Conservation (phyloP, 2,329 filamentous ascomycete genomes). For the Pestalotiopsis sp. region DNA sequence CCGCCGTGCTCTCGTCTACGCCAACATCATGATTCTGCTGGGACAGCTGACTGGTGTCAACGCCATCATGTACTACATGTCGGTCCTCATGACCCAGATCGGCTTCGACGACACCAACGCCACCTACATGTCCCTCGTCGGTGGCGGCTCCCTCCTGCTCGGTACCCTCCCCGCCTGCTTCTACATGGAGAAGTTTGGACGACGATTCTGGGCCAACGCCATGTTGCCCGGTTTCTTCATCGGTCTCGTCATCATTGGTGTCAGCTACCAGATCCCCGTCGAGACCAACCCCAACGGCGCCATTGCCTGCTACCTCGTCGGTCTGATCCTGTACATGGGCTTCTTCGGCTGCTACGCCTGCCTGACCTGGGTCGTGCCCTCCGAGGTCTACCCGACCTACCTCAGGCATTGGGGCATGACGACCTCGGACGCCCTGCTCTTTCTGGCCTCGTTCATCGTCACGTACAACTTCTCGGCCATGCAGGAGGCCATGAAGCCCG, state of each 20-base stretch:
- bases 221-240: conserved; percentile 75
- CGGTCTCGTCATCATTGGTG: conserved; percentile 67
- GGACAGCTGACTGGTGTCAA: conserved; percentile 75
- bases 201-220: conserved; percentile 73
- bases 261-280: conserved; percentile 60
- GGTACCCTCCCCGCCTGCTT: conserved; percentile 70
- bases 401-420: conserved; percentile 76
- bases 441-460: conserved; percentile 72
- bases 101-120: conserved; percentile 64
- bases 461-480: conserved; percentile 77
- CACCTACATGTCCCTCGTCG: conserved; percentile 77
- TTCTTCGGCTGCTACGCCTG: conserved; percentile 71
- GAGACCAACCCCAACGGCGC: conserved; percentile 47
- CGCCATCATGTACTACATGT: conserved; percentile 75
- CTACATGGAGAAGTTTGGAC: conserved; percentile 72
- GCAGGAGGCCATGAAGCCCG: conserved; percentile 68
- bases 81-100: conserved; percentile 66
- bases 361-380: conserved; percentile 67
- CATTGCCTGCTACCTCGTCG: conserved; percentile 66
- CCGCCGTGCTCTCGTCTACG: conserved; percentile 67
- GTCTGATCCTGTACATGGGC: conserved; percentile 69
- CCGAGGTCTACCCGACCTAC: conserved; percentile 74
- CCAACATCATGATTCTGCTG: conserved; percentile 70
- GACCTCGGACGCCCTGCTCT: conserved; percentile 67
- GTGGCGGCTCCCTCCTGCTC: conserved; percentile 67